These are phyloP conservation scores for Chalciporus sphaerocephalus DNA, from an alignment of 768 basidiomycete genomes.

Conservation along the genomic window DNA sequence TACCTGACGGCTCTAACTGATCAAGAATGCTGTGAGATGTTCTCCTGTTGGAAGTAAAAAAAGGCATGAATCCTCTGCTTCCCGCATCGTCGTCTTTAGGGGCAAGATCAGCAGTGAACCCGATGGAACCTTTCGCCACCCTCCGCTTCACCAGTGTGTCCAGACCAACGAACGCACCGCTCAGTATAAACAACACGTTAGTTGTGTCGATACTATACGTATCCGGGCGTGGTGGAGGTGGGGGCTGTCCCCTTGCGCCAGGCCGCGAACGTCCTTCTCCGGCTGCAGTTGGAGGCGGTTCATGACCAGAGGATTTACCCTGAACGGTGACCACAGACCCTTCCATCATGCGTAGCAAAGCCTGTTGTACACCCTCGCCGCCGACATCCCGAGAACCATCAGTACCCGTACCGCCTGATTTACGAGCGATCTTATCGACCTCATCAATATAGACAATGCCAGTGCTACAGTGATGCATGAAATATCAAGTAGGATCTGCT, in stretches of 20 bases:
- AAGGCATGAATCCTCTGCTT: constrained; percentile 45
- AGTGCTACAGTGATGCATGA: constrained; percentile 45
- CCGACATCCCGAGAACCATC: constrained; percentile 85
- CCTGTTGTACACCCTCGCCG: constrained; percentile 95
- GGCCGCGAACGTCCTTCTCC: constrained; percentile 46
- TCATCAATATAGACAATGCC: constrained; percentile 98
- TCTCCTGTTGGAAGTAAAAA: constrained; percentile 74
- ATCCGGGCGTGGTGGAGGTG: constrained; percentile 48
- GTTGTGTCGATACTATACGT: constrained; percentile 78
- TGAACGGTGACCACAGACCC: constrained; percentile 82
- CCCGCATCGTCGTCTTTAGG: constrained; percentile 38
- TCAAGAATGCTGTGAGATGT: constrained; percentile 55
- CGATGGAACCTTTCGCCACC: constrained; percentile 86
- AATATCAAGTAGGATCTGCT: neutral
- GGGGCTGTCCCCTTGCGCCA: constrained; percentile 46
- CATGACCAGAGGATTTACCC: constrained; percentile 54
- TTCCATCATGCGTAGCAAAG: constrained; percentile 90
- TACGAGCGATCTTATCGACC: constrained; percentile 86
- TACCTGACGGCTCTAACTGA: constrained; percentile 67
- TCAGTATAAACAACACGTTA: constrained; percentile 91
- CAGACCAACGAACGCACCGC: constrained; percentile 92
- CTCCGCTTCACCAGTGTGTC: constrained; percentile 77
- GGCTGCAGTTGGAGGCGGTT: constrained; percentile 40
- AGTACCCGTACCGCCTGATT: constrained; percentile 44
- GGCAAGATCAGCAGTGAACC: constrained; percentile 62